Percentiles rank a stretch among this genome's conserved stretches.
Conservation (phyloP, 768 basidiomycete genomes). For the Hypholoma fasciculare region DNA sequence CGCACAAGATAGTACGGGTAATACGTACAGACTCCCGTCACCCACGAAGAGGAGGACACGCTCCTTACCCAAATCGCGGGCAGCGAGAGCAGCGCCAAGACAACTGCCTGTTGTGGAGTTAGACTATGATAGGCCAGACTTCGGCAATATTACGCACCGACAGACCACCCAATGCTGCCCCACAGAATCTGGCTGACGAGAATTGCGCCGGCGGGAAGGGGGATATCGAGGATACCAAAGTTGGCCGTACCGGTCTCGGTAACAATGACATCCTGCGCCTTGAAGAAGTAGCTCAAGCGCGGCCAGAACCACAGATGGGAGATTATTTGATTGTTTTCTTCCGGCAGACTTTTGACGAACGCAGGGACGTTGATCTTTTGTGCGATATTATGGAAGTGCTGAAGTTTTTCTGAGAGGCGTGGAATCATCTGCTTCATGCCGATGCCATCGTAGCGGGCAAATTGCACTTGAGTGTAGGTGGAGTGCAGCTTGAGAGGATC, state of each 20-base stretch:
- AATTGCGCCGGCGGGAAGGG: conserved; percentile 67
- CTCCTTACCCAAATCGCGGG: conserved; percentile 56
- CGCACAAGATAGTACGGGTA: not conserved
- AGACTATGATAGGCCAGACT: not conserved
- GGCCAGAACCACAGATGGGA: conserved; percentile 88
- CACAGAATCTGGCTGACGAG: conserved; percentile 81
- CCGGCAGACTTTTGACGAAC: conserved; percentile 44
- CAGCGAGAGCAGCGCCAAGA: conserved; percentile 82
- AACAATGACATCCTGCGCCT: conserved; percentile 71
- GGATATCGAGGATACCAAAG: conserved; percentile 84
- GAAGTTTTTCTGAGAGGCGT: conserved; percentile 59
- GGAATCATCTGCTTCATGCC: conserved; percentile 82
- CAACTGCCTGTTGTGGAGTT: conserved; percentile 44
- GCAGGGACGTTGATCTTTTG: conserved; percentile 46
- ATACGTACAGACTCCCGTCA: conserved; percentile 72
- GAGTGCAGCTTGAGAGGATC: conserved; percentile 63
- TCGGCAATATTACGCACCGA: conserved; percentile 44
- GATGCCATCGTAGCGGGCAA: conserved; percentile 60
- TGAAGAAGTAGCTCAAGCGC: conserved; percentile 70
- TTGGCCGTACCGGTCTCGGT: conserved; percentile 90
- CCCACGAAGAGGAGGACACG: conserved; percentile 85
- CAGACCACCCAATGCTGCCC: conserved; percentile 92
- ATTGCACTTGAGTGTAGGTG: conserved; percentile 64
- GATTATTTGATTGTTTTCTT: conserved; percentile 55
- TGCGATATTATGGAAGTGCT: conserved; percentile 38